Evolutionary conservation across 1,284 basidiomycete genomes (phyloP).

Genomic region (Ustilago tritici): DNA sequence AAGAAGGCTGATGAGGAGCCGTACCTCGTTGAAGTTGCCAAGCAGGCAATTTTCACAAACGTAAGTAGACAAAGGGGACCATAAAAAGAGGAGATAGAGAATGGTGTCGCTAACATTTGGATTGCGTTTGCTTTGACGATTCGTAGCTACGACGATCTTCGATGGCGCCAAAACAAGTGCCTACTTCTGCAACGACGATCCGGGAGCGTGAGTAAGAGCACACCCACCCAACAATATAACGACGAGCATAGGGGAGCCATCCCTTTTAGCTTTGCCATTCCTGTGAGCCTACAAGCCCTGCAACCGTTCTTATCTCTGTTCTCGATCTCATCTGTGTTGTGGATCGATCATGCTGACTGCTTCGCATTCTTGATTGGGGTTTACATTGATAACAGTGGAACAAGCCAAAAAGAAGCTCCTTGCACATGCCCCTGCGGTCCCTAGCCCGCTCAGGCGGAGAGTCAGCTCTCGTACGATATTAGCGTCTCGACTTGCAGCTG

Average conservation of each 20-base stretch:
- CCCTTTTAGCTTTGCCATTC: not conserved
- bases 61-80: slow-evolving; percentile 33
- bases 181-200: slow-evolving; percentile 35
- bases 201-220: slow-evolving; percentile 54
- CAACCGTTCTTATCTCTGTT: not conserved
- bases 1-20: slow-evolving; percentile 54
- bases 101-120: not conserved
- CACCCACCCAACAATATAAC: slow-evolving; percentile 16
- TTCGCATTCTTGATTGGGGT: not conserved
- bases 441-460: slow-evolving; percentile 40
- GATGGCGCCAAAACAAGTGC: slow-evolving; percentile 47
- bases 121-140: not conserved
- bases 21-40: slow-evolving; percentile 63
- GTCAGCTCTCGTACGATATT: slow-evolving; percentile 23
- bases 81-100: not conserved
- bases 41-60: slow-evolving; percentile 59
- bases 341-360: not conserved
- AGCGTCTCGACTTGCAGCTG: slow-evolving; percentile 18
- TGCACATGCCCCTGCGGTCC: slow-evolving; percentile 40
- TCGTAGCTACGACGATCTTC: slow-evolving; percentile 29
- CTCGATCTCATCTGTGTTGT: not conserved
- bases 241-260: not conserved
- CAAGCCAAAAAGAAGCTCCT: slow-evolving; percentile 31
- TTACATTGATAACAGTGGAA: slow-evolving; percentile 12
- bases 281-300: slow-evolving; percentile 11